Conservation (phyloP, 495 filamentous ascomycete species). For the Penicillium coffeae region DNA sequence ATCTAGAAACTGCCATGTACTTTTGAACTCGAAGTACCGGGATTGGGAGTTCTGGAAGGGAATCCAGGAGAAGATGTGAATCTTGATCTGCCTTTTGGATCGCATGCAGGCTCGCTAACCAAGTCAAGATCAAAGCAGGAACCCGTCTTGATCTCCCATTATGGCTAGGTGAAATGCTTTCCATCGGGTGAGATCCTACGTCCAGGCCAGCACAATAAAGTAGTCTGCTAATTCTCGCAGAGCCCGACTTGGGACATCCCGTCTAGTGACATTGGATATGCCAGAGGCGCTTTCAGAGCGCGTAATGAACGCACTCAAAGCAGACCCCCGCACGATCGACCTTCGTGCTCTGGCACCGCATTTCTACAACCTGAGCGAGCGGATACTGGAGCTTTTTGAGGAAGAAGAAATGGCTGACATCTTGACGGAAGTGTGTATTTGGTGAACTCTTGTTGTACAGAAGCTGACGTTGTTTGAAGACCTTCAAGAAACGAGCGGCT, state of each 20-base stretch:
- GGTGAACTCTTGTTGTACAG: too few species aligned
- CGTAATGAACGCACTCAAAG: slow-evolving; percentile 86
- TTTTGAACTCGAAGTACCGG: slow-evolving; percentile 82
- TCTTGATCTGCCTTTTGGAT: neutral
- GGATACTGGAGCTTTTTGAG: slow-evolving; percentile 86
- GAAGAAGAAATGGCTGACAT: slow-evolving; percentile 84
- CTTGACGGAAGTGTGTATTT: slow-evolving; percentile 62
- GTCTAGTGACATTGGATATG: slow-evolving; percentile 76
- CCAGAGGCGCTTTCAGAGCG: slow-evolving; percentile 72
- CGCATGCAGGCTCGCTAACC: slow-evolving; percentile 5
- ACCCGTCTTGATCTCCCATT: slow-evolving; percentile 80
- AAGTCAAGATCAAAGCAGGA: slow-evolving; percentile 65
- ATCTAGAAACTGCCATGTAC: slow-evolving; percentile 88
- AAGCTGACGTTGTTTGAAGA: too few species aligned
- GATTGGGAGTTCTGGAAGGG: slow-evolving; percentile 81
- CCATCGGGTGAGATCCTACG: slow-evolving; percentile 56
- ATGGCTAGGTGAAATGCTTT: slow-evolving; percentile 97
- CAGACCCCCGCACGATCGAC: slow-evolving; percentile 81
- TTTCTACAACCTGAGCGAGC: slow-evolving; percentile 79
- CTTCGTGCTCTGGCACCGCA: slow-evolving; percentile 75
- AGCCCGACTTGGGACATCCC: slow-evolving; percentile 50
- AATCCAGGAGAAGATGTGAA: slow-evolving; percentile 63
- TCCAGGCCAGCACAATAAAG: neutral
- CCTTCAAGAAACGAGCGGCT: slow-evolving; percentile 75
- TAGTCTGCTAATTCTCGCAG: too few species aligned